Percentiles rank a stretch among this genome's conserved stretches.
phyloP scores from a whole-genome alignment of 2,329 filamentous ascomycete genomes.

The Colletotrichum sp. region DNA sequence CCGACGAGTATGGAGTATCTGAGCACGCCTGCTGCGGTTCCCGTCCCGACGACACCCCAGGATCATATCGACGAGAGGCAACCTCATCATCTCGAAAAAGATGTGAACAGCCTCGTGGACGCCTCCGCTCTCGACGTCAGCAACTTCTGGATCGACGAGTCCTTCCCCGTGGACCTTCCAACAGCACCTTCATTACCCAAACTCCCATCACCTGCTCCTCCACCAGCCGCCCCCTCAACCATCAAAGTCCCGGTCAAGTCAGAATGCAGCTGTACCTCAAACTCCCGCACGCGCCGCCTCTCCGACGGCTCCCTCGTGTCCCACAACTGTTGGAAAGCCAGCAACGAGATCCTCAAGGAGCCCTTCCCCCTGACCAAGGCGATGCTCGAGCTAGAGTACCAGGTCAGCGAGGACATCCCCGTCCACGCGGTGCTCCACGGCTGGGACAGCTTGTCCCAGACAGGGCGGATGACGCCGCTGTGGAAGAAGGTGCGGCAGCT shows the following conservation, averaged over 20 bases:
- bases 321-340: slow-evolving; percentile 29
- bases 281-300: background rate
- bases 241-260: background rate
- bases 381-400: slow-evolving; percentile 24
- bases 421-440: slow-evolving; percentile 30
- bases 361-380: slow-evolving; percentile 11
- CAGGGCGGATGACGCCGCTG: slow-evolving; percentile 27
- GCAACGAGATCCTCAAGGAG: slow-evolving; percentile 23
- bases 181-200: background rate
- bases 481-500: slow-evolving; percentile 29
- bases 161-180: background rate
- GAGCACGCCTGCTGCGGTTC: background rate
- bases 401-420: slow-evolving; percentile 27
- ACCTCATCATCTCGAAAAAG: background rate
- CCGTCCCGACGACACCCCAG: background rate
- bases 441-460: slow-evolving; percentile 29
- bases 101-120: background rate
- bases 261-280: background rate
- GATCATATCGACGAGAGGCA: background rate
- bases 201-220: background rate
- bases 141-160: background rate
- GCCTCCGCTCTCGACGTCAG: background rate
- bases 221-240: accelerated
- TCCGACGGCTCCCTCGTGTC: slow-evolving; percentile 1
- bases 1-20: background rate